phyloP scores from a whole-genome alignment of 257 asterid genomes.

The Solanum bukasovii region DNA sequence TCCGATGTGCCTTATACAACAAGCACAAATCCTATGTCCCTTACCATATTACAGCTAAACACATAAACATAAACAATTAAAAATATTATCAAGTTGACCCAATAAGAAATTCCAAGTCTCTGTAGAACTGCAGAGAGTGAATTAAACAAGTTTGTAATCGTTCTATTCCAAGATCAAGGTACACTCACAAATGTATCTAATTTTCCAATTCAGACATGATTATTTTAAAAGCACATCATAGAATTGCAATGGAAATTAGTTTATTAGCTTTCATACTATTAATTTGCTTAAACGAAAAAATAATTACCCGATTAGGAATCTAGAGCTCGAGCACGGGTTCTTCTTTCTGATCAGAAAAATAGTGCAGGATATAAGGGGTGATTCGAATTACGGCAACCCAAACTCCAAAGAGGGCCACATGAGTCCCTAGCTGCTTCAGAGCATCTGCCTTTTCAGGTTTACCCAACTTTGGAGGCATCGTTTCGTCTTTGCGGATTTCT shows the following conservation, averaged over 20 bases:
- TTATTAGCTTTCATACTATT: neutral
- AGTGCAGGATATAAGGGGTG: slow-evolving; percentile 67
- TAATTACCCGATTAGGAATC: neutral
- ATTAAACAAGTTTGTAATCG: neutral
- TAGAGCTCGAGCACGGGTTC: slow-evolving; percentile 55
- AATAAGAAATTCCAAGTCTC: neutral
- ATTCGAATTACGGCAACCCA: slow-evolving; percentile 74
- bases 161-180: neutral
- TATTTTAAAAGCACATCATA: neutral
- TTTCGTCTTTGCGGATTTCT: neutral
- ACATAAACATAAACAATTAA: neutral
- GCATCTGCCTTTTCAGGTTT: slow-evolving; percentile 89
- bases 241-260: neutral
- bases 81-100: neutral
- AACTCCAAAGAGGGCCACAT: slow-evolving; percentile 59
- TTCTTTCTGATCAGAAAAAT: slow-evolving; percentile 49
- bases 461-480: slow-evolving; percentile 73
- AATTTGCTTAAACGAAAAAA: neutral
- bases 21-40: neutral
- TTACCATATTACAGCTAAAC: neutral
- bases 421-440: slow-evolving; percentile 73
- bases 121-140: neutral
- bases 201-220: neutral
- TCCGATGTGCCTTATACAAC: neutral
- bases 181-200: neutral